Percentiles rank a stretch among this genome's conserved stretches.
phyloP scores from a whole-genome alignment of 2,329 filamentous ascomycete species.

The Gyromitra esculenta region DNA sequence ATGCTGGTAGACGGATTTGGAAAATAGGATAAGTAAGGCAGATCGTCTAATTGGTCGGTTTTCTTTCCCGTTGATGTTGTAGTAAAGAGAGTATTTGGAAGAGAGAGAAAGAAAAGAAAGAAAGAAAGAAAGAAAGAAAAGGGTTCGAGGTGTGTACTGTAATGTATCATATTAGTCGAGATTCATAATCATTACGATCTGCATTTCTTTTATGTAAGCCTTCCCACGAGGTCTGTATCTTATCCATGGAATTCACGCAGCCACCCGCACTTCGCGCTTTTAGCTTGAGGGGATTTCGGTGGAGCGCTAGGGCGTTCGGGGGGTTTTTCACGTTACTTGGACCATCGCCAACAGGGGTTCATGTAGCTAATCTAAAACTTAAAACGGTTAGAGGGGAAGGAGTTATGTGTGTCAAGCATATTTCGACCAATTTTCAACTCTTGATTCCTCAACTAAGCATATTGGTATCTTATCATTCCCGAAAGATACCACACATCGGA shows the following conservation, averaged over 20 bases:
- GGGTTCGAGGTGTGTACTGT: slow-evolving; percentile 29
- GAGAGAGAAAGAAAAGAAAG: neutral
- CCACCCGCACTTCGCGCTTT: slow-evolving; percentile 40
- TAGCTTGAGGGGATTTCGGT: slow-evolving; percentile 37
- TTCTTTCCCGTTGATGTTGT: neutral
- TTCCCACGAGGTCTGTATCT: slow-evolving; percentile 39
- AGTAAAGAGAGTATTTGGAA: neutral
- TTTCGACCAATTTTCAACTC: slow-evolving; percentile 25
- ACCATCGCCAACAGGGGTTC: slow-evolving; percentile 29
- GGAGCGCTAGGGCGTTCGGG: slow-evolving; percentile 22
- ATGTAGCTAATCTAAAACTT: slow-evolving; percentile 14
- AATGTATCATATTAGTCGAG: slow-evolving; percentile 47
- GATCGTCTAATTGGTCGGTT: slow-evolving; percentile 75
- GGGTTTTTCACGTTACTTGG: slow-evolving; percentile 22
- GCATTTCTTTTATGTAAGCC: slow-evolving; percentile 50
- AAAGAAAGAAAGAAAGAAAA: neutral
- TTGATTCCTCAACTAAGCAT: slow-evolving; percentile 30
- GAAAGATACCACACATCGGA: neutral
- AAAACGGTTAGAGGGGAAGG: slow-evolving; percentile 7
- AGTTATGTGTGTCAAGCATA: slow-evolving; percentile 15
- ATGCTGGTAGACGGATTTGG: slow-evolving; percentile 66
- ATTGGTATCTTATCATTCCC: slow-evolving; percentile 15
- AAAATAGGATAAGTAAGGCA: slow-evolving; percentile 34
- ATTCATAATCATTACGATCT: slow-evolving; percentile 34
- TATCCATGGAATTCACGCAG: slow-evolving; percentile 42